Evolutionary conservation across 2,329 filamentous ascomycete species (phyloP).

Genomic region (Pseudopyrenochaeta lycopersici): DNA sequence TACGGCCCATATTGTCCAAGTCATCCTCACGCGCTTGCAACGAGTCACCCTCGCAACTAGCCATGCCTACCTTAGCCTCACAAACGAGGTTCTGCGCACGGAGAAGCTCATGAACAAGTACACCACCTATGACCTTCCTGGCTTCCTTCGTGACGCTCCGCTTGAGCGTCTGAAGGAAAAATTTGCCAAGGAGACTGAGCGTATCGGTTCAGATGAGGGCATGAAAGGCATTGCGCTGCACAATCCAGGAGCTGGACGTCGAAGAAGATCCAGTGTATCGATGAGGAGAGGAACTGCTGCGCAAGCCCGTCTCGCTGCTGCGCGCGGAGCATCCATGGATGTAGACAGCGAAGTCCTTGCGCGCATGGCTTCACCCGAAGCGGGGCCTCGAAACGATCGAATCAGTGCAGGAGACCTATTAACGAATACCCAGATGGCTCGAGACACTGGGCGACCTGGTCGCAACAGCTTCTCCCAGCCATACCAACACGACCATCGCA

Average conservation of each 20-base stretch:
- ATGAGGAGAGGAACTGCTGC: conserved; percentile 82
- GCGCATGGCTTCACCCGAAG: conserved; percentile 36
- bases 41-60: conserved; percentile 94
- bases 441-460: conserved; percentile 63
- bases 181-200: conserved; percentile 84
- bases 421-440: conserved; percentile 76
- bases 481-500: conserved; percentile 52
- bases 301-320: conserved; percentile 67
- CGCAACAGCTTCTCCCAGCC: conserved; percentile 59
- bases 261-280: conserved; percentile 72
- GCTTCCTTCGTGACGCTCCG: conserved; percentile 84
- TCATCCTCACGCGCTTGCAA: conserved; percentile 93
- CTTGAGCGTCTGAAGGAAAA: conserved; percentile 90
- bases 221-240: conserved; percentile 95
- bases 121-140: conserved; percentile 89
- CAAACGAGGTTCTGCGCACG: conserved; percentile 88
- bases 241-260: conserved; percentile 73
- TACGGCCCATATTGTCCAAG: conserved; percentile 96
- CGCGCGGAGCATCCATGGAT: conserved; percentile 50
- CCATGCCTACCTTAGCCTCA: conserved; percentile 91
- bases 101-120: conserved; percentile 95
- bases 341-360: conserved; percentile 25
- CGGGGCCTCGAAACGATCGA: conserved; percentile 37
- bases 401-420: conserved; percentile 74
- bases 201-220: conserved; percentile 80